phyloP scores from a whole-genome alignment of 2,329 filamentous ascomycete genomes.

The Colletotrichum sp. region DNA sequence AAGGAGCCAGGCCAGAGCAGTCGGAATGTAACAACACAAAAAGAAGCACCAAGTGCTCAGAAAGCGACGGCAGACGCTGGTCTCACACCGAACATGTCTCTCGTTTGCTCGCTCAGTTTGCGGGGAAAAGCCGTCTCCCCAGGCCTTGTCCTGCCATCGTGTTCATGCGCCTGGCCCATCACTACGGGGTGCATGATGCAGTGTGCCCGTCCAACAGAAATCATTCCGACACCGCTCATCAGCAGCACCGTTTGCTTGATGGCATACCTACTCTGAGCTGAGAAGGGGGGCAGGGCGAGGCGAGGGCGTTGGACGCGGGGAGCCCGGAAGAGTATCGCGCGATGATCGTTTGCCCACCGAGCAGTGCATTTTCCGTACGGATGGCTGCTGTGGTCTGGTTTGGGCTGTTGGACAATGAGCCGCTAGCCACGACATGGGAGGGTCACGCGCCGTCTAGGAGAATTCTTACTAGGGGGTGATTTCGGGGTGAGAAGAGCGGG shows the following conservation, averaged over 20 bases:
- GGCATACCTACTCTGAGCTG: background rate
- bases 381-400: background rate
- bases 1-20: background rate
- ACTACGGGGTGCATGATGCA: conserved; percentile 13
- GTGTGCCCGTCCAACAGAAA: background rate
- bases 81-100: background rate
- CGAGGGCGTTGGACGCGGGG: background rate
- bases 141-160: background rate
- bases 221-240: conserved; percentile 14
- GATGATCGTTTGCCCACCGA: background rate
- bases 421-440: background rate
- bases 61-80: background rate
- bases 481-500: background rate
- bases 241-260: background rate
- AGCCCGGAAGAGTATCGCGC: background rate
- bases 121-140: background rate
- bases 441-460: conserved; percentile 5
- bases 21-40: background rate
- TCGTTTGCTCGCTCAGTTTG: background rate
- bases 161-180: background rate
- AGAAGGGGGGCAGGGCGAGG: background rate
- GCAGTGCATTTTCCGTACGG: background rate
- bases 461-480: background rate
- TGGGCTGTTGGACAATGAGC: background rate
- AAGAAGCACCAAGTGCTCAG: background rate